These are phyloP conservation scores for Alternaria gaisen DNA, from an alignment of 2,329 filamentous ascomycete species.

Conservation along the genomic window DNA sequence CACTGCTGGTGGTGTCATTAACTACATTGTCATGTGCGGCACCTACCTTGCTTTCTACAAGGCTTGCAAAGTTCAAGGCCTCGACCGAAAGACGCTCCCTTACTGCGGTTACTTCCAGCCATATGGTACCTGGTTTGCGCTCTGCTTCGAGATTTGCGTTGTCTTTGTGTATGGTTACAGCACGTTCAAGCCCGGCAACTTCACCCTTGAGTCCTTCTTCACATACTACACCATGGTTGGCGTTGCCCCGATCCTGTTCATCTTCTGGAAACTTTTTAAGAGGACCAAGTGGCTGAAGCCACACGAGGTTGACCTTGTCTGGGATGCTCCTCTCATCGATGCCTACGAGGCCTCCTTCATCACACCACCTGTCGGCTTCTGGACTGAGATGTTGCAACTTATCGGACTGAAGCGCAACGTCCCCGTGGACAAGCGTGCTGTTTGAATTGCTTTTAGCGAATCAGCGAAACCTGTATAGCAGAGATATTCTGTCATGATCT, in stretches of 20 bases:
- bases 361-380: constrained; percentile 46
- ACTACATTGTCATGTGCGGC: constrained; percentile 61
- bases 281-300: constrained; percentile 62
- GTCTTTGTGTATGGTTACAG: constrained; percentile 64
- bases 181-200: constrained; percentile 59
- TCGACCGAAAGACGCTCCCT: constrained; percentile 60
- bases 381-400: constrained; percentile 50
- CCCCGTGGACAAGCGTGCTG: constrained; percentile 40
- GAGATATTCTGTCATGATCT: constrained; percentile 15
- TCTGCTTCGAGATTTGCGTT: constrained; percentile 59
- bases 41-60: constrained; percentile 69
- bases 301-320: constrained; percentile 59
- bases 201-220: constrained; percentile 61
- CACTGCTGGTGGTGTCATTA: constrained; percentile 70
- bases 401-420: constrained; percentile 45
- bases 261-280: constrained; percentile 71
- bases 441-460: constrained; percentile 19
- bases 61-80: constrained; percentile 59
- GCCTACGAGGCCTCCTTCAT: constrained; percentile 55
- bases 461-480: constrained; percentile 1
- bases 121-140: constrained; percentile 61
- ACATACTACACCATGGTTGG: constrained; percentile 63
- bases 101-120: constrained; percentile 60
- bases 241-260: constrained; percentile 62
- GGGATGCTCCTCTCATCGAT: constrained; percentile 53